Evolutionary conservation across 495 filamentous ascomycete species (phyloP), one percentile per base, ranked within the genome.

Genomic region (Trichoderma erinaceum): DNA sequence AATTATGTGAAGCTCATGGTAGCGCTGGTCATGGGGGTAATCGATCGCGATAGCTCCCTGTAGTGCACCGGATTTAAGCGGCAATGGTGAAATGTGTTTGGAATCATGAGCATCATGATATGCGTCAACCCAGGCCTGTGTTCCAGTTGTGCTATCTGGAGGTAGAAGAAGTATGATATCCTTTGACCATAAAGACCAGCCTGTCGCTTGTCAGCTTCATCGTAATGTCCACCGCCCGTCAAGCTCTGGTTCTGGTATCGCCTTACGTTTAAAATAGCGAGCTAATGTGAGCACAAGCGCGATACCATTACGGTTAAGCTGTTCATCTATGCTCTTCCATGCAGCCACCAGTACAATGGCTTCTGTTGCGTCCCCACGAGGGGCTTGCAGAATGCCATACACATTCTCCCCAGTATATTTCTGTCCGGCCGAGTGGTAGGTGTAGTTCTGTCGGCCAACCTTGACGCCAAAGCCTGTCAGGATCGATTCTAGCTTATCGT

Each of bases 111-210:
- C 88, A 71, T 96, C 89, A 76, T 99, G 95, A 78, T 99, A 99
- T 3, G 96, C 96, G 72, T 97, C 92, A 29, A 97, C 90, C 95
- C 96, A 99, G 35, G 95, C 95, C 78, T 99, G 93, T 6, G 93
- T 91, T 4, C 93, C 95, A 21, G 91, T 88, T 67, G 87, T 90
- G 74, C 92, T 96, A 78, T 99, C 95, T 1, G 89, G 86, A 1
- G 95, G 88, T 65, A 98, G 85, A 10, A 99, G 77, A 77, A 99
- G 88, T 63, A 99, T 95, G 71, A 99, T 97, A 71, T 99, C 95
- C 78, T 99, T 99, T 46, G 92, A 97, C 95, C 95, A 99, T 13
- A 99, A 81, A 32, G 92, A 97, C 95, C 95, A 99, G 69, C 92
- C 88, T 90, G 21, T 10, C 7, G 16, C 4, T 27, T 48, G 65